These are phyloP conservation scores for Neonectria neomacrospora DNA, from an alignment of 2,329 filamentous ascomycete species.

Conservation along the genomic window DNA sequence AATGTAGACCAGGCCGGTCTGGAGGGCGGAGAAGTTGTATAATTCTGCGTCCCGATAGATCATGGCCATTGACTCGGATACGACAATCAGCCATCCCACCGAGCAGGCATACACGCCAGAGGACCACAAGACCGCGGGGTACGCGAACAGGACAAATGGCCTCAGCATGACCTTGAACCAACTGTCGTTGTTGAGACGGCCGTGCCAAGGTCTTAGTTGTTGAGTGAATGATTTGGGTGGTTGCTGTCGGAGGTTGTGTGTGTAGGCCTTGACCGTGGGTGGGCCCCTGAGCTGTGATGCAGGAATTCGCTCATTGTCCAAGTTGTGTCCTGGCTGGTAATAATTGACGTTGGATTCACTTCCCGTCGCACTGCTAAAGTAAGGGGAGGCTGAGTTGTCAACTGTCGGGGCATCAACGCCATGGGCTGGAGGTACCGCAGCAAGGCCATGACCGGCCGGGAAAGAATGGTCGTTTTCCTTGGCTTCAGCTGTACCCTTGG, in stretches of 20 bases:
- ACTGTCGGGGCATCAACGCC: background rate
- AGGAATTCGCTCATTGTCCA: conserved; percentile 57
- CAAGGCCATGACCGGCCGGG: background rate
- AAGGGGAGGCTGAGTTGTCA: conserved; percentile 4
- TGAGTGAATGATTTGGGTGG: conserved; percentile 78
- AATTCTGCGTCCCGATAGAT: conserved; percentile 76
- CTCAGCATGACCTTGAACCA: conserved; percentile 83
- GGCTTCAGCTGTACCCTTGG: background rate
- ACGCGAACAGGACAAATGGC: conserved; percentile 87
- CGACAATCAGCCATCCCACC: conserved; percentile 93
- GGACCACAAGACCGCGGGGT: conserved; percentile 92
- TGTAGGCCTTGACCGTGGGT: conserved; percentile 67
- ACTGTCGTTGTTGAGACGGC: conserved; percentile 78
- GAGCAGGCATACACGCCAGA: conserved; percentile 86
- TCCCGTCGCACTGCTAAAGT: conserved; percentile 25
- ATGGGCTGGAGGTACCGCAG: background rate
- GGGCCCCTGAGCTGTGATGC: conserved; percentile 49
- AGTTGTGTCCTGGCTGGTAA: conserved; percentile 44
- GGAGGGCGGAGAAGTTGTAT: conserved; percentile 85
- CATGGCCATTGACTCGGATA: conserved; percentile 86
- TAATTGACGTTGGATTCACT: conserved; percentile 40
- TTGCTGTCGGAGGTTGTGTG: conserved; percentile 72
- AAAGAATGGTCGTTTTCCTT: background rate
- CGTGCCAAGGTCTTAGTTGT: conserved; percentile 81
- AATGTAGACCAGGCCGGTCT: conserved; percentile 88